phyloP scores from a whole-genome alignment of 495 filamentous ascomycete genomes.

The Penicillium pancosmium region DNA sequence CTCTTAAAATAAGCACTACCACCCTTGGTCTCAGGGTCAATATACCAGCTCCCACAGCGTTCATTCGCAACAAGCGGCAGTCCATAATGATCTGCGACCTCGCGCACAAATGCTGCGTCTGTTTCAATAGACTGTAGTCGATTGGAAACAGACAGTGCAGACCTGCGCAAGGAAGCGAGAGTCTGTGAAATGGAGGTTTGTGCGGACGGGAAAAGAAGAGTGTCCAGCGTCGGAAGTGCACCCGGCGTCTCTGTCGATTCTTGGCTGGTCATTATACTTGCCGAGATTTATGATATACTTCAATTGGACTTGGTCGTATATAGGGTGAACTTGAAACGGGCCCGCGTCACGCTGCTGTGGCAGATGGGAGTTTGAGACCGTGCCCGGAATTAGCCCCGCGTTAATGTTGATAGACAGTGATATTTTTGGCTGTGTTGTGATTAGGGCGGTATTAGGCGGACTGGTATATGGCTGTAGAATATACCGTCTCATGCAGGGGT shows the following conservation, averaged over 20 bases:
- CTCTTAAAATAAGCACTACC: slow-evolving; percentile 94
- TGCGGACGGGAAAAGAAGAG: slow-evolving; percentile 48
- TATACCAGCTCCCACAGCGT: slow-evolving; percentile 95
- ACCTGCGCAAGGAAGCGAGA: slow-evolving; percentile 62
- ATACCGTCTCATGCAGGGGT: not conserved
- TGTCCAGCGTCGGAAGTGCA: slow-evolving; percentile 41
- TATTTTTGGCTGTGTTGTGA: too few relatives aligned
- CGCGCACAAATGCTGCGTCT: slow-evolving; percentile 68
- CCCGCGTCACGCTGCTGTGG: too few relatives aligned
- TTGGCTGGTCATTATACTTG: not conserved
- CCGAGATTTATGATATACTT: not conserved
- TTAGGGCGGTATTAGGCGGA: too few relatives aligned
- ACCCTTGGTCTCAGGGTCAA: slow-evolving; percentile 63
- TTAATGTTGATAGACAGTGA: too few relatives aligned
- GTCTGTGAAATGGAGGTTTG: slow-evolving; percentile 47
- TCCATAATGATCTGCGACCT: slow-evolving; percentile 51
- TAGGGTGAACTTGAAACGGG: not conserved
- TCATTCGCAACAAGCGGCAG: slow-evolving; percentile 93
- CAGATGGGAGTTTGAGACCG: too few relatives aligned
- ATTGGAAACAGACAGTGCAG: slow-evolving; percentile 77
- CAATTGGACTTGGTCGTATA: not conserved
- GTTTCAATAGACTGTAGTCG: slow-evolving; percentile 72
- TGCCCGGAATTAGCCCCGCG: too few relatives aligned
- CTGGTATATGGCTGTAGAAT: not conserved
- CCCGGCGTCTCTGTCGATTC: slow-evolving; percentile 14